A percentile compares a stretch with the other conserved stretches of the same genome.
phyloP scores from a whole-genome alignment of 495 filamentous ascomycete genomes.

The Parmelia sp. region DNA sequence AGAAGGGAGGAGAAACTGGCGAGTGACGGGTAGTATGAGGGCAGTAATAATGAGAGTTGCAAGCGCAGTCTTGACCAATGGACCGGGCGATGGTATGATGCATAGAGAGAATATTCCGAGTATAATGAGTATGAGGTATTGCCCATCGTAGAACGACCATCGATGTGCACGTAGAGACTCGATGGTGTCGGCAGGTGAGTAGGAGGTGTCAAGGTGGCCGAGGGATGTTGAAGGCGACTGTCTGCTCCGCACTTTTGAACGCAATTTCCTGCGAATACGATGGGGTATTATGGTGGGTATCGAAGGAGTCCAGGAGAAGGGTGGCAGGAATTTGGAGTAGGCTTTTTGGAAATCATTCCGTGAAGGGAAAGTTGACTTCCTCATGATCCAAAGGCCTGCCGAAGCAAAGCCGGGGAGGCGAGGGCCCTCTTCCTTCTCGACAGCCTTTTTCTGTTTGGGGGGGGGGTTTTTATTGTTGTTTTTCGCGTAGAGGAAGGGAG shows the following conservation, averaged over 20 bases:
- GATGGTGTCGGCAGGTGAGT: constrained; percentile 67
- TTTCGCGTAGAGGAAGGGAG: background rate
- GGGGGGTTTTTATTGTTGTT: background rate
- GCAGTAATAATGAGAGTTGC: constrained; percentile 59
- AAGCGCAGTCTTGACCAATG: constrained; percentile 61
- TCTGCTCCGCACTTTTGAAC: constrained; percentile 65
- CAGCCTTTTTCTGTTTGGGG: background rate
- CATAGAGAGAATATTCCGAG: constrained; percentile 74
- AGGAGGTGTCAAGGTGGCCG: constrained; percentile 72
- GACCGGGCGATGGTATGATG: constrained; percentile 67
- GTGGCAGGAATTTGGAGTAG: constrained; percentile 20
- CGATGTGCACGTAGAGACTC: constrained; percentile 62
- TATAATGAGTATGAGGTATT: constrained; percentile 69
- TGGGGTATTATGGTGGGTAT: constrained; percentile 57
- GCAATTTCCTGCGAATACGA: constrained; percentile 63
- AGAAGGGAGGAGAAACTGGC: constrained; percentile 86
- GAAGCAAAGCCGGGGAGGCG: constrained; percentile 11
- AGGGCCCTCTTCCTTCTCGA: constrained; percentile 4
- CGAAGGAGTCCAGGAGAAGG: constrained; percentile 28
- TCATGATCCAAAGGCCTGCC: constrained; percentile 23
- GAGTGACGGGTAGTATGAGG: constrained; percentile 77
- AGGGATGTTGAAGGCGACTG: constrained; percentile 67
- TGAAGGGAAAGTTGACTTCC: constrained; percentile 24
- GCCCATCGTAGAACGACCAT: constrained; percentile 82
- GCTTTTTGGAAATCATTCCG: constrained; percentile 23